Evolutionary conservation across 1,139 yeast genomes (phyloP), one percentile per base, ranked within the genome.

Genomic region (Candida neerlandica): DNA sequence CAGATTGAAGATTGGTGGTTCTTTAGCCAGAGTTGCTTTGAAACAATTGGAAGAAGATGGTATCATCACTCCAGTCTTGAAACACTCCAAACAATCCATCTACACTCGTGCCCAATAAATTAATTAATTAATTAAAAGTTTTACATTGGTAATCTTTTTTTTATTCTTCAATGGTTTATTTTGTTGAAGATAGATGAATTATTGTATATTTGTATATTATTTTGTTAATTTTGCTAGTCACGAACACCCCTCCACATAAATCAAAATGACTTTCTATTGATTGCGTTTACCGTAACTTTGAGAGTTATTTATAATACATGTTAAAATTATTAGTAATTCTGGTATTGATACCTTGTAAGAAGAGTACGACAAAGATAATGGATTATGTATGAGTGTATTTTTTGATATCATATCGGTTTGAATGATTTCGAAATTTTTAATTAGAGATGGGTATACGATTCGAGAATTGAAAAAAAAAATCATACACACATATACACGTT

Each of bases 1-100:
- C 82, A 92, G 99, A 85, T 86, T 95, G 78, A 94, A 95, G 96
- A 83, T 94, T 70, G 96, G 96, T 82, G 99, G 99, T 78, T 92
- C 99, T 60, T 70, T 94, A 71, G 99, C 99, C 70, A 92, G 99
- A 82, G 87, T 90, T 75, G 99, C 98, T 71, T 87, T 94, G 75
- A 85, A 83, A 77, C 97, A 94, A 75, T 89, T 95, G 77, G 98
- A 90, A 82, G 83, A 80, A 62, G 94, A 92, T 70, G 99, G 99
- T 73, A 79, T 89, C 76, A 95, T 95, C 79, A 89, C 86, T 82
- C 92, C 96, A 67, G 89, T 95, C 75, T 85, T 89, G 71, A 86
- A 84, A 77, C 97, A 91, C 89, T 86, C 97, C 73, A 89, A 89
- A 82, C 99, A 95, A 85, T 84, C 86, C 78, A 89, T 96, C 77